Conservation (phyloP, 805 yeast species). For the Blastobotrys muscicola region DNA sequence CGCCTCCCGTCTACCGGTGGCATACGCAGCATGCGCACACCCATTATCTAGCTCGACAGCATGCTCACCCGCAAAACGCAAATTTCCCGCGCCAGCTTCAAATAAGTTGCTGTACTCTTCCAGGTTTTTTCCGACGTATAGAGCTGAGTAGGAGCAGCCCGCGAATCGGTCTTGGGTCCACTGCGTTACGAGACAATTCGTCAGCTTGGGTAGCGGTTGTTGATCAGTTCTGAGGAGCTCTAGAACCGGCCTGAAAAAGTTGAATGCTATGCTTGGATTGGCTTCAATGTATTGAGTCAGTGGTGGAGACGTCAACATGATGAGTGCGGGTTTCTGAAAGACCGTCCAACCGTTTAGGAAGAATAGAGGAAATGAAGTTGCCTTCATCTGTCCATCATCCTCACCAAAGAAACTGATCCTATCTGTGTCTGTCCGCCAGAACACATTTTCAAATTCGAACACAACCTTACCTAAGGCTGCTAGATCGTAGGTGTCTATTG, state of each 20-base stretch:
- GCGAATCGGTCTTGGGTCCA: slow-evolving; percentile 70
- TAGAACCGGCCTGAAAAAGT: slow-evolving; percentile 44
- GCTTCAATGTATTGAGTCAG: slow-evolving; percentile 50
- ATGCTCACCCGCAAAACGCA: slow-evolving; percentile 89
- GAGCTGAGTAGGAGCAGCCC: slow-evolving; percentile 70
- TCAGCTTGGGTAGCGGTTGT: slow-evolving; percentile 30
- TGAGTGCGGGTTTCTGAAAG: slow-evolving; percentile 43
- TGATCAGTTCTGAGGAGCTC: slow-evolving; percentile 21
- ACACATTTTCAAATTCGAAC: slow-evolving; percentile 51
- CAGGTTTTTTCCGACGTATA: slow-evolving; percentile 41
- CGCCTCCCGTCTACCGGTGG: slow-evolving; percentile 59
- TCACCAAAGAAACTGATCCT: slow-evolving; percentile 34
- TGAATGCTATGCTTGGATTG: slow-evolving; percentile 47
- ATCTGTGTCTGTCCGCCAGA: slow-evolving; percentile 50
- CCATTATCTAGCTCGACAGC: slow-evolving; percentile 82
- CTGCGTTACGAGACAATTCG: slow-evolving; percentile 36
- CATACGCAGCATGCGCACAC: slow-evolving; percentile 86
- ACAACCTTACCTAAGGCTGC: slow-evolving; percentile 69
- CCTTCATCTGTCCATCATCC: slow-evolving; percentile 7
- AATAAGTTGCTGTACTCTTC: not conserved
- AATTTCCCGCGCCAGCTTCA: slow-evolving; percentile 41
- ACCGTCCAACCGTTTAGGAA: slow-evolving; percentile 51
- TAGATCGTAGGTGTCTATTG: slow-evolving; percentile 43
- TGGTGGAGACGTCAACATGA: slow-evolving; percentile 64
- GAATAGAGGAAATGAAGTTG: slow-evolving; percentile 28